Evolutionary conservation across 257 asterid genomes (phyloP).

Genomic region (Scutellaria galericulata): DNA sequence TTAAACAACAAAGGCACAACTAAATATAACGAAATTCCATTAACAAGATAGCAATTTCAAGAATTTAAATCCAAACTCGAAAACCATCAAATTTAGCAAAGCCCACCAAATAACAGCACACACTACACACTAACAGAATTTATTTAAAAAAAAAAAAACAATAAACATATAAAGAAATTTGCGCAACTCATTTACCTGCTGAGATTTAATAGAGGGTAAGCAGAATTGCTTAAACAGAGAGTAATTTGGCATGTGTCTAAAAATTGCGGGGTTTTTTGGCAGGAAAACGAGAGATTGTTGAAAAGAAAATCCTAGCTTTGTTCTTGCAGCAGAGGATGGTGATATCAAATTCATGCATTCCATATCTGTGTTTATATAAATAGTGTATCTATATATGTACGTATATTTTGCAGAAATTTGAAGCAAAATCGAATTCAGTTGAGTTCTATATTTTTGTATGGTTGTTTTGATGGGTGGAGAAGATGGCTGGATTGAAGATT

Average conservation of each 20-base stretch:
- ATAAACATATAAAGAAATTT: not conserved
- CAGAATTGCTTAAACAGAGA: constrained; percentile 26
- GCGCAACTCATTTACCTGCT: constrained; percentile 53
- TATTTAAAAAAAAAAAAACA: not conserved
- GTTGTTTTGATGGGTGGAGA: constrained; percentile 9
- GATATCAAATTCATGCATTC: constrained; percentile 44
- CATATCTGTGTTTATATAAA: constrained; percentile 27
- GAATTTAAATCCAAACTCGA: constrained; percentile 11
- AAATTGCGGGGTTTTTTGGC: constrained; percentile 41
- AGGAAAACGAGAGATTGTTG: constrained; percentile 46
- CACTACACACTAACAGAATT: not conserved
- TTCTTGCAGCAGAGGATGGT: constrained; percentile 38
- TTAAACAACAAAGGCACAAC: constrained; percentile 7
- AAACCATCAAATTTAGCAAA: constrained; percentile 6
- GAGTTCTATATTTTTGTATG: not conserved
- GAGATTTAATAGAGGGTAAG: constrained; percentile 51
- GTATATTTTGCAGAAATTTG: constrained; percentile 12
- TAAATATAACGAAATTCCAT: constrained; percentile 22
- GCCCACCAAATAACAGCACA: constrained; percentile 23
- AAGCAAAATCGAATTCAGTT: constrained; percentile 14
- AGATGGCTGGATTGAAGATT: constrained; percentile 32
- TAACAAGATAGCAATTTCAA: constrained; percentile 19
- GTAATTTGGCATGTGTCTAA: constrained; percentile 37
- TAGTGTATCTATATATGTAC: constrained; percentile 1
- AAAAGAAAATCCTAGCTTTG: constrained; percentile 41